phyloP scores from a whole-genome alignment of 2,329 filamentous ascomycete genomes.

The Pezicula radicicola region DNA sequence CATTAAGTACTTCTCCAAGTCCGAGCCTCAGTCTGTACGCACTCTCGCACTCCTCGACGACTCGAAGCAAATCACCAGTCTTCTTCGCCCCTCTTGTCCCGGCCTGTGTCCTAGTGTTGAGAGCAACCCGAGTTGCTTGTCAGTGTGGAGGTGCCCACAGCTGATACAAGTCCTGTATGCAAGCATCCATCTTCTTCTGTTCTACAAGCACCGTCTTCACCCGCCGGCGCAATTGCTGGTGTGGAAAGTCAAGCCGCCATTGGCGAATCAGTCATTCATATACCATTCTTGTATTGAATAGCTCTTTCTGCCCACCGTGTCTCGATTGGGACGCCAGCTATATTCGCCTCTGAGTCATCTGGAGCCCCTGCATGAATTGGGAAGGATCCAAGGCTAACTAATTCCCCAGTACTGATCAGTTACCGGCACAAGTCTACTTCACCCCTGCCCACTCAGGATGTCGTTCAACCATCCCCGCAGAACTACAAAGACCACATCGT shows the following conservation, averaged over 20 bases:
- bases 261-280: constrained; percentile 24
- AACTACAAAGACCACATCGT: constrained; percentile 32
- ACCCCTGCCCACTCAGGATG: constrained; percentile 27
- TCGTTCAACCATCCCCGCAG: constrained; percentile 29
- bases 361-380: constrained; percentile 18
- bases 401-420: constrained; percentile 18
- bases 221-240: neutral
- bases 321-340: constrained; percentile 15
- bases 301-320: constrained; percentile 10
- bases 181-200: neutral
- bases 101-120: too few relatives aligned
- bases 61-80: neutral
- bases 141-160: neutral
- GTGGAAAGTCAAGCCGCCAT: constrained; percentile 6
- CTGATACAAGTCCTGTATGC: neutral
- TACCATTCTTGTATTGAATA: constrained; percentile 10
- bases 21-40: neutral
- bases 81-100: neutral
- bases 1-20: neutral
- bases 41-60: neutral
- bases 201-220: constrained; percentile 5
- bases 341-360: constrained; percentile 25
- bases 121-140: too few relatives aligned
- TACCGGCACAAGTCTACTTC: constrained; percentile 12
- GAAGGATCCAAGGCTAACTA: constrained; percentile 21